A percentile compares a stretch with the other conserved stretches of the same genome.
Evolutionary conservation across 2,329 filamentous ascomycete species (phyloP).

Genomic region (Ascochyta pisi): DNA sequence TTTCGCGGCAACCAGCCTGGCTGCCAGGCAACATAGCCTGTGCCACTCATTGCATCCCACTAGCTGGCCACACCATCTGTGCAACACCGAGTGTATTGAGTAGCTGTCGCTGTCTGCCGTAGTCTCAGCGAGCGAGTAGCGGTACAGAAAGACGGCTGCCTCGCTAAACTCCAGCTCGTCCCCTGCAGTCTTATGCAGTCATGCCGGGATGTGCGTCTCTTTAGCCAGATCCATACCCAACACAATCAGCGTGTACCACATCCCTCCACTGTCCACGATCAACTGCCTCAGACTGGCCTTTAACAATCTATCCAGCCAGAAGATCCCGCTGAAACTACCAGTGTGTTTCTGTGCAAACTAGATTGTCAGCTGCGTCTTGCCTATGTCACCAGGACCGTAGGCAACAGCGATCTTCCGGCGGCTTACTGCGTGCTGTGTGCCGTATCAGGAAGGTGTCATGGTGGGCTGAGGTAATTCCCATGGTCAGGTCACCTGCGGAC

Average conservation of each 20-base stretch:
- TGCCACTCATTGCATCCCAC: background rate
- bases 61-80: background rate
- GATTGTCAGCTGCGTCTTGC: slow-evolving; percentile 18
- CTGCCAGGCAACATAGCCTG: background rate
- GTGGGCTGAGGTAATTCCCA: no score
- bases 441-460: no score
- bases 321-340: background rate
- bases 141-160: background rate
- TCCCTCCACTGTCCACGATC: background rate
- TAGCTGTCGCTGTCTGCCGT: background rate
- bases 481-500: no score
- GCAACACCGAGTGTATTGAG: background rate
- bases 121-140: background rate
- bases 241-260: background rate
- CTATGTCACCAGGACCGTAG: slow-evolving; percentile 23
- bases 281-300: slow-evolving; percentile 17
- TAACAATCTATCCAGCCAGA: slow-evolving; percentile 9
- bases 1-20: background rate
- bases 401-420: background rate
- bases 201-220: background rate
- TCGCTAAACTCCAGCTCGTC: background rate
- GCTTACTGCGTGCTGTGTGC: no score
- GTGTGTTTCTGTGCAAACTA: background rate
- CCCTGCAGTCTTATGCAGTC: background rate
- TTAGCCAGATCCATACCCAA: background rate